phyloP scores from a whole-genome alignment of 2,329 filamentous ascomycete species.

The Cercospora sp. region DNA sequence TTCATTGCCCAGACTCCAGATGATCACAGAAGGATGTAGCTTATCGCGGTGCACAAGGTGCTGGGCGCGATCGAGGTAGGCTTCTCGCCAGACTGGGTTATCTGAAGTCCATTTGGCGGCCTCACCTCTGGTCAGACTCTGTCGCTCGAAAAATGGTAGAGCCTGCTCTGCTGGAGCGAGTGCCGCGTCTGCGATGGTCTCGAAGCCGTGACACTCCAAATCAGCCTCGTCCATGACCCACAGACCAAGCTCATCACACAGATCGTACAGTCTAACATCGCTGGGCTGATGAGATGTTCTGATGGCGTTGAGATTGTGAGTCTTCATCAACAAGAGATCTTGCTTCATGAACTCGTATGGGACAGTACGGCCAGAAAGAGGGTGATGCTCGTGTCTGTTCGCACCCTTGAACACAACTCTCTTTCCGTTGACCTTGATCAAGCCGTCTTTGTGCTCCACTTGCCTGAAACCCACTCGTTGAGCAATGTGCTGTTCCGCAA shows the following conservation, averaged over 20 bases:
- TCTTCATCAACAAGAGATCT: slow-evolving; percentile 69
- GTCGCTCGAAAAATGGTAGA: slow-evolving; percentile 49
- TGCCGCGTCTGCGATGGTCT: slow-evolving; percentile 38
- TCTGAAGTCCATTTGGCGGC: slow-evolving; percentile 62
- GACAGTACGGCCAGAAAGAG: slow-evolving; percentile 62
- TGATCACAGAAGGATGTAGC: slow-evolving; percentile 68
- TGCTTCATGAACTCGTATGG: slow-evolving; percentile 61
- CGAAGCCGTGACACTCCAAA: slow-evolving; percentile 51
- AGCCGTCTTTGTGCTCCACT: slow-evolving; percentile 61
- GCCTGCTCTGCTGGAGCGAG: slow-evolving; percentile 53
- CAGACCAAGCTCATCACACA: slow-evolving; percentile 66
- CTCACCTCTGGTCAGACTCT: slow-evolving; percentile 56
- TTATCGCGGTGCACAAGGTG: slow-evolving; percentile 69
- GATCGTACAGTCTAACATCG: slow-evolving; percentile 60
- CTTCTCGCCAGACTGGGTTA: slow-evolving; percentile 61
- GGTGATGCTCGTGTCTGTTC: slow-evolving; percentile 72
- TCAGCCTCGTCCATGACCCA: slow-evolving; percentile 63
- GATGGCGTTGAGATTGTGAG: slow-evolving; percentile 69
- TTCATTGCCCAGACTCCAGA: slow-evolving; percentile 75
- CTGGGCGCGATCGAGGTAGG: slow-evolving; percentile 67
- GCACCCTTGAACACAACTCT: slow-evolving; percentile 63
- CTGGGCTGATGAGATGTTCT: slow-evolving; percentile 69
- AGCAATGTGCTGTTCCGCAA: slow-evolving; percentile 47
- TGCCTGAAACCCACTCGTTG: slow-evolving; percentile 65
- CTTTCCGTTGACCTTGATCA: slow-evolving; percentile 64